Percentiles rank a stretch among this genome's conserved stretches.
Evolutionary conservation across 306 rosid species (phyloP).

Genomic region (Sicyos edulis): DNA sequence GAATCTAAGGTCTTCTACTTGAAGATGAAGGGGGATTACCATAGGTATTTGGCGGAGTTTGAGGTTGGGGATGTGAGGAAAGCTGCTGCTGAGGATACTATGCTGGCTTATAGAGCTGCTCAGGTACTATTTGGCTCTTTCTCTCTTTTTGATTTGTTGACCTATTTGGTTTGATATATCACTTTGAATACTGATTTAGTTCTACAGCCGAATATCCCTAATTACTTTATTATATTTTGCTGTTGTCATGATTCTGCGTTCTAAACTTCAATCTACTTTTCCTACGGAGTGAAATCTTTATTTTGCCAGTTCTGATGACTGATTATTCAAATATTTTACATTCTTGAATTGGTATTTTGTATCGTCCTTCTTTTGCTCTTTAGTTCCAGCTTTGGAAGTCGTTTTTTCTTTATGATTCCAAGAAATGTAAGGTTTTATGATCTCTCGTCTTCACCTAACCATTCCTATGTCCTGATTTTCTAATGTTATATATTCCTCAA

Average conservation of each 20-base stretch:
- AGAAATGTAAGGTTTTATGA: background rate
- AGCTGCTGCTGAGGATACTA: slow-evolving; percentile 37
- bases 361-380: background rate
- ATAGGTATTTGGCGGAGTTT: slow-evolving; percentile 37
- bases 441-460: background rate
- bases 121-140: slow-evolving; percentile 22
- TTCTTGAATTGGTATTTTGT: background rate
- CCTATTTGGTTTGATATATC: background rate
- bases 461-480: background rate
- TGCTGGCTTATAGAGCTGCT: slow-evolving; percentile 31
- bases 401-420: background rate
- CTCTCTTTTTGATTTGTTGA: background rate
- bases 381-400: background rate
- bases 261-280: background rate
- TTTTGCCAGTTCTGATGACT: background rate
- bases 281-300: background rate
- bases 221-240: background rate
- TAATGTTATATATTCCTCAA: background rate
- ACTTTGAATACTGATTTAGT: slow-evolving; percentile 11
- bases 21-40: slow-evolving; percentile 40
- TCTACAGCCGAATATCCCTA: background rate
- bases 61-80: slow-evolving; percentile 29
- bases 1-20: slow-evolving; percentile 39
- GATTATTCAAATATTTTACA: background rate
- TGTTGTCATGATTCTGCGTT: background rate